Evolutionary conservation across 2,329 filamentous ascomycete genomes (phyloP).

Genomic region (Lecanicillium sp.): DNA sequence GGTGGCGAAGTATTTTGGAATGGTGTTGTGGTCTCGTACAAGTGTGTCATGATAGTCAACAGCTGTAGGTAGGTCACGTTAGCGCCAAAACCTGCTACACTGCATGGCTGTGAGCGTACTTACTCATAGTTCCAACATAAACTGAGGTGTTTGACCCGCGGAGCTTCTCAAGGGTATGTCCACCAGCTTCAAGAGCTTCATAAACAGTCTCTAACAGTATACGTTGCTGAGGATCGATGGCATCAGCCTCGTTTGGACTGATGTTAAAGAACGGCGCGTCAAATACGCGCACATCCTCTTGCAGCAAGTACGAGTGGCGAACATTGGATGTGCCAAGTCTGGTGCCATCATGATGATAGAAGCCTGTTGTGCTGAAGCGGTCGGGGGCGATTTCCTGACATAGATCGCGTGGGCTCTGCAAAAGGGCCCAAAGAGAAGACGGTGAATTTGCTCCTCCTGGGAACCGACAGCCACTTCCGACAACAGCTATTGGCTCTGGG

Average conservation of each 20-base stretch:
- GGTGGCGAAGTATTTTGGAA: not conserved
- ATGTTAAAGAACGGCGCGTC: slow-evolving; percentile 16
- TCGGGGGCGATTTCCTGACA: slow-evolving; percentile 12
- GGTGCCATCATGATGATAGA: slow-evolving; percentile 17
- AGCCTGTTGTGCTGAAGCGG: slow-evolving; percentile 15
- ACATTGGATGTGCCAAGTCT: slow-evolving; percentile 10
- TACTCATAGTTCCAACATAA: slow-evolving; percentile 4
- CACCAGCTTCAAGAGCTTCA: slow-evolving; percentile 14
- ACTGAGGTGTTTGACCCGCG: not conserved
- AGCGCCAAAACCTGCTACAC: too few species aligned
- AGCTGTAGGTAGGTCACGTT: too few species aligned
- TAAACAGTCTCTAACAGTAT: slow-evolving; percentile 22
- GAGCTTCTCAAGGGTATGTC: not conserved
- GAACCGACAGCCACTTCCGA: slow-evolving; percentile 32
- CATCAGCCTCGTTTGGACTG: slow-evolving; percentile 12
- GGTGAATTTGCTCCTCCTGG: slow-evolving; percentile 24
- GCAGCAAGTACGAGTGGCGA: slow-evolving; percentile 18
- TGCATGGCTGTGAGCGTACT: too few species aligned
- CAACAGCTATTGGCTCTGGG: slow-evolving; percentile 34
- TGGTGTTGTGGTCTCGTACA: not conserved
- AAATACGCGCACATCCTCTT: slow-evolving; percentile 14
- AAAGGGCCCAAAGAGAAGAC: slow-evolving; percentile 27
- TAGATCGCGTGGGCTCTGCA: slow-evolving; percentile 17
- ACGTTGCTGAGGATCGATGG: slow-evolving; percentile 21
- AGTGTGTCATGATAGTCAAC: too few species aligned